Evolutionary conservation across 371 early-diverging fungal species (phyloP), one percentile per base, ranked within the genome.

Genomic region (Sporodiniella umbellata): DNA sequence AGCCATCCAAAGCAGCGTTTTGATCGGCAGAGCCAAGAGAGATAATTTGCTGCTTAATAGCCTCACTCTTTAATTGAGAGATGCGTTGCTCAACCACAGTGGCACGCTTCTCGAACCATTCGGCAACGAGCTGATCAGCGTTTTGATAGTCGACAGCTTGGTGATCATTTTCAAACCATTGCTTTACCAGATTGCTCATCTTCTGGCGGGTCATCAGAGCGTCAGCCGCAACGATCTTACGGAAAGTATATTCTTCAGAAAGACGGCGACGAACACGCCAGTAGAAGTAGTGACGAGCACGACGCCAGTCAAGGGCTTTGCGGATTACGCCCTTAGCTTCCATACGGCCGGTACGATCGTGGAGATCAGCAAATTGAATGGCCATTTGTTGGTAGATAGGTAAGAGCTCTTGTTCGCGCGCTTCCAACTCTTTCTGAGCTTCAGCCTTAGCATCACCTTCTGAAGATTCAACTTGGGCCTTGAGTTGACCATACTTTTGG

Each of bases 291-390:
- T 80, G 70, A 55, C 98, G 90, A 10, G 94, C 73, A 35, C 80
- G 67, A 22, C 78, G 61, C 95, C 96, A 98, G 48, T 86, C 82
- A 12, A 98, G 66, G 11, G 89, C 71, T 49, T 84, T 79, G 22
- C 87, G 83, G 51, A 98, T 88, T 7, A 89, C 90, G 40, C 89
- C 88, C 89, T 96, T 96, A 70, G 91, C 94, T 43, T 83, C 70
- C 98, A 98, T 98, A 58, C 99, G 92, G 21, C 92, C 92, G n/a
- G 98, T 86, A 37, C 87, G 86, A 70, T 98, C 99, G 68, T 98
- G 99, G 46, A 98, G 81, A 67, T 97, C 99, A 26, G 99, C 99
- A 63, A 97, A 96, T 59, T 95, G 90, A 23, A 96, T 79, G n/a
- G 96, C 93, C 35, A 93, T 83, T 66, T 97, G 97, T 57, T 88